Evolutionary conservation across 2,329 filamentous ascomycete genomes (phyloP), one percentile per base, ranked within the genome.

Genomic region (Fusarium siculi): DNA sequence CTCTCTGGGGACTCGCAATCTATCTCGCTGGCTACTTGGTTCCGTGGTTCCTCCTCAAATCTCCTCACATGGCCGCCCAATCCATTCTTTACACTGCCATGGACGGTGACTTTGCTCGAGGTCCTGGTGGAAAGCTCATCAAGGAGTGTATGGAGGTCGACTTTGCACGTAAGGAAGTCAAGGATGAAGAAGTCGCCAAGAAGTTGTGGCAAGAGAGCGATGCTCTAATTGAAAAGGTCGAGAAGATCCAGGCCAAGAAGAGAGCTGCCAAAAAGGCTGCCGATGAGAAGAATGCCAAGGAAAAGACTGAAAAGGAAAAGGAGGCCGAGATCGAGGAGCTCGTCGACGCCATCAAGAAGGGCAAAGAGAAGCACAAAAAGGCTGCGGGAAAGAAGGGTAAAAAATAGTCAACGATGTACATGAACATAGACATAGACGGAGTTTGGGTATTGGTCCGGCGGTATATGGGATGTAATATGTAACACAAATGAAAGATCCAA

Each of bases 191-290:
- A 25, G 84, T 93, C 36, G 95, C 94, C 66, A 95, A 97, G 87
- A 90, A 91, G 80, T 85, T 99, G 21, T 99, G 96, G 96, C 90
- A 97, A 79, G 91, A 93, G 66, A 97, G 93, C 79, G 95, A 97
- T 78, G 90, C 90, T 79, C 89, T 97, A 72, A 92, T 98, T 63
- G 92, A 97, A 79, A 89, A 92, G 30, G 95, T 95, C 1, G 82
- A 83, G 14, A 83, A 89, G 55, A 91, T 96, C 76, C 89, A 92
- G 23, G 95, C 95, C 4, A 82, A 81, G 18, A 88, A 87, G 75
- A 79, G 85, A 54, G 85, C 84, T 3, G 76, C 76, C 30, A 76
- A 81, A 52, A 87, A 84, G 77, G 82, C 81, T 4, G 79, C 84
- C 28, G 77, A 79, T 14, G 77, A 77, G 1, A 80, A 81, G 62